These are phyloP conservation scores for Xylaria sp. DNA, from an alignment of 2,329 filamentous ascomycete genomes.

Conservation along the genomic window DNA sequence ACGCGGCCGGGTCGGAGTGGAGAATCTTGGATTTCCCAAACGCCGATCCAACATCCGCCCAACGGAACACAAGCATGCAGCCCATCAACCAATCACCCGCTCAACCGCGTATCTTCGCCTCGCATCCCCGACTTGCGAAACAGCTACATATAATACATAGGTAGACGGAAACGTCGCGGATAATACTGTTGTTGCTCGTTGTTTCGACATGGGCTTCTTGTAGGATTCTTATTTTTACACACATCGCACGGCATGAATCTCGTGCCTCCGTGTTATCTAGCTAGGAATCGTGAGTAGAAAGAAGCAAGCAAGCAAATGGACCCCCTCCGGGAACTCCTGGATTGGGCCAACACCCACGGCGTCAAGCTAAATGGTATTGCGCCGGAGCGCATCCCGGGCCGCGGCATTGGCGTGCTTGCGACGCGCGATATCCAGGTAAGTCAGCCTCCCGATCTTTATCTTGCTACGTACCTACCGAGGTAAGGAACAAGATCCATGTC, in stretches of 20 bases:
- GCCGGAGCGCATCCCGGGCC: slow-evolving; percentile 73
- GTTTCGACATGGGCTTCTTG: not conserved
- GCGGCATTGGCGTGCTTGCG: slow-evolving; percentile 82
- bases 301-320: no score
- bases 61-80: slow-evolving; percentile 13
- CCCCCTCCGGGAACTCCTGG: slow-evolving; percentile 62
- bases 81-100: slow-evolving; percentile 5
- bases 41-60: slow-evolving; percentile 27
- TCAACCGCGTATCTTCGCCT: not conserved
- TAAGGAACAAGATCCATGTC: not conserved
- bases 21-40: slow-evolving; percentile 14
- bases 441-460: not conserved
- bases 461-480: not conserved
- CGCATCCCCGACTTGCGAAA: not conserved
- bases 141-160: no score
- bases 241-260: not conserved
- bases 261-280: not conserved
- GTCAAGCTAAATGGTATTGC: slow-evolving; percentile 74
- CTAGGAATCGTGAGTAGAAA: not conserved
- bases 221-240: not conserved
- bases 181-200: not conserved
- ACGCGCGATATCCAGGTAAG: slow-evolving; percentile 71
- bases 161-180: not conserved
- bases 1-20: slow-evolving; percentile 26
- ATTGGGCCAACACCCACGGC: slow-evolving; percentile 74